Percentiles rank a stretch among this genome's conserved stretches.
Evolutionary conservation across 371 early-diverging fungal species (phyloP).

Genomic region (Rhizomucor miehei): DNA sequence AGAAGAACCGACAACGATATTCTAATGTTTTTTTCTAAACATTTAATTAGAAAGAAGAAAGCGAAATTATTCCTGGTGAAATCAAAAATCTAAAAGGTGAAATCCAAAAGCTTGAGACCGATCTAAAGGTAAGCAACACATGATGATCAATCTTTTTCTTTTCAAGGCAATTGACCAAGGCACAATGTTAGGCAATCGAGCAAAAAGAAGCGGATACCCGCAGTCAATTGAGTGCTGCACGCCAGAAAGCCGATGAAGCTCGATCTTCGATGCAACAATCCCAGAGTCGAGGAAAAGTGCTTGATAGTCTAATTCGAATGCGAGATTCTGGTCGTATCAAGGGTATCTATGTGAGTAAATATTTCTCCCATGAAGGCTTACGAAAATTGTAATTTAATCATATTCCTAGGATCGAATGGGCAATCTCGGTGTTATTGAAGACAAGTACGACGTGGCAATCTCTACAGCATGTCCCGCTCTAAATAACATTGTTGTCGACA

Average conservation of each 20-base stretch:
- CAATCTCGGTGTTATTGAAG: constrained; percentile 93
- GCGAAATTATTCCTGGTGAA: constrained; percentile 27
- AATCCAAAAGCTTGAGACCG: constrained; percentile 34
- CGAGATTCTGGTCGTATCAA: constrained; percentile 76
- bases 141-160: background rate
- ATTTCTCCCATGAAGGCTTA: background rate
- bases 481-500: constrained; percentile 96
- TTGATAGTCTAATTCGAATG: constrained; percentile 73
- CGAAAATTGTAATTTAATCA: background rate
- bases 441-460: constrained; percentile 95
- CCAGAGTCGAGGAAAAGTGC: constrained; percentile 74
- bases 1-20: too few species aligned
- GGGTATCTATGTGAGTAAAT: constrained; percentile 72
- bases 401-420: constrained; percentile 83
- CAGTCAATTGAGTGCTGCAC: constrained; percentile 33
- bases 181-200: too few species aligned
- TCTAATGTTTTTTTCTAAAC: too few species aligned
- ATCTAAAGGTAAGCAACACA: constrained; percentile 20
- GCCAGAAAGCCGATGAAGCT: constrained; percentile 70
- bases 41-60: constrained; percentile 10
- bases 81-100: constrained; percentile 50
- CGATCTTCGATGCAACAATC: constrained; percentile 59
- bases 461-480: constrained; percentile 89
- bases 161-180: too few species aligned
- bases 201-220: background rate